Base-by-base conservation (phyloP, 441 rosid species). In the Flueggea neowawraea region DNA sequence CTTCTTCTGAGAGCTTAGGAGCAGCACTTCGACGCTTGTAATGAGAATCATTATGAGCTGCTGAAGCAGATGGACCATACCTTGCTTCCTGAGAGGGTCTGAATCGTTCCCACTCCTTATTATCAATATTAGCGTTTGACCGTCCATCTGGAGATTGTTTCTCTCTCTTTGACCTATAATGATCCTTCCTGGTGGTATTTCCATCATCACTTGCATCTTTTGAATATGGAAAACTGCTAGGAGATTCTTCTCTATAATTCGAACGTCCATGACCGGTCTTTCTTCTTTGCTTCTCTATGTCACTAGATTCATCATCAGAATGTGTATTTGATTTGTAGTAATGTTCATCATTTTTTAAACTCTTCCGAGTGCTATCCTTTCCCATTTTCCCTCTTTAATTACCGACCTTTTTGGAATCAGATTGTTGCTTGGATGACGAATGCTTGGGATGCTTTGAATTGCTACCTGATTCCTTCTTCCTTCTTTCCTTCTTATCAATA, bases 1-100 rank as follows among this genome's bases (percentile, higher is more conserved):
- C n/a, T n/a, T n/a, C n/a, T n/a, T 84, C 96, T 16, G 97, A 73
- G 59, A 94, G 80, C 65, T 87, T 91, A 43, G 88, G 65, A 10
- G 83, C 75, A 52, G 54, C 76, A 64, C 62, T 63, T 39, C 77
- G 65, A 0, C 76, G 73, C 70, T 71, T 90, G 54, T 74, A 31
- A 45, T 71, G 80, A 10, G 73, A 62, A 68, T 76, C 80, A 51
- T 53, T 66, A 55, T 54, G 31, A 55, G 49, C 60, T 63, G 61
- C 59, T 12, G 56, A 16, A 47, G 60, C 64, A n/a, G 68, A 56
- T 55, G 48, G 55, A 55, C 63, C 70, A 41, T n/a, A n/a, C 33
- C 68, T 65, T 56, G 55, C 48, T 33, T 52, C 67, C n/a, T n/a
- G n/a, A n/a, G n/a, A n/a, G 11, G 44, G 52, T 54, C 28, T 41